Percentiles rank a stretch among this genome's conserved stretches.
These are phyloP conservation scores for Debaryomyces prosopidis DNA, from an alignment of 805 yeast species.

Conservation along the genomic window DNA sequence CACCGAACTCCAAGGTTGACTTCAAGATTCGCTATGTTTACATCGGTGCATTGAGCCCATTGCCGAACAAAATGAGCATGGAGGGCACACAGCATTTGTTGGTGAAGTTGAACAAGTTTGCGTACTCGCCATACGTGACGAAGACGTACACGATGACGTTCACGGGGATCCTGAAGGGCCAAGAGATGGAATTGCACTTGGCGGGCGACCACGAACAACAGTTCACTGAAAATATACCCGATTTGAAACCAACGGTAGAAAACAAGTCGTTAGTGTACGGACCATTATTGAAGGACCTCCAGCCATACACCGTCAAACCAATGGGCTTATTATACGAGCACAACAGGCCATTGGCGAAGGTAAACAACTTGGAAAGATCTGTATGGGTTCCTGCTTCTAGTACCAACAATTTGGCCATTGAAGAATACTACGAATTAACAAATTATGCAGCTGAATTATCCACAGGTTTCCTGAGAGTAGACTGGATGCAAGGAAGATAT, in stretches of 20 bases:
- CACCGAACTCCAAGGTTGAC: conserved; percentile 56
- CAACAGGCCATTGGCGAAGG: conserved; percentile 64
- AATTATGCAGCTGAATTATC: conserved; percentile 73
- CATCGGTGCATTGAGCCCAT: conserved; percentile 51
- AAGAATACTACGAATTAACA: conserved; percentile 80
- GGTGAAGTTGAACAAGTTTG: conserved; percentile 53
- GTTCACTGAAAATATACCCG: conserved; percentile 23
- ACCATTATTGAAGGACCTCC: conserved; percentile 45
- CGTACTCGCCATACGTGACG: conserved; percentile 65
- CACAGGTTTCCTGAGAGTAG: conserved; percentile 76
- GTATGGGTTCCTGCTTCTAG: conserved; percentile 88
- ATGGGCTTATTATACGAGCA: conserved; percentile 62
- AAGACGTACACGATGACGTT: conserved; percentile 42
- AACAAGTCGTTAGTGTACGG: conserved; percentile 52
- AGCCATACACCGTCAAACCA: conserved; percentile 49
- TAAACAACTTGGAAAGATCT: conserved; percentile 63
- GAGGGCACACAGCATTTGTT: conserved; percentile 61
- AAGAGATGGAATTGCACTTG: conserved; percentile 40
- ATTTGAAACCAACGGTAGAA: conserved; percentile 35
- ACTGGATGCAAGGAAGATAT: conserved; percentile 63
- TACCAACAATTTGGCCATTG: conserved; percentile 66
- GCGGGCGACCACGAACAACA: conserved; percentile 12
- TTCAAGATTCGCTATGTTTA: conserved; percentile 52
- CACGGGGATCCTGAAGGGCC: conserved; percentile 47
- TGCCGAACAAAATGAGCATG: conserved; percentile 64